Base-by-base conservation (phyloP, 352 stramenopile species). In the Phytophthora palmivora region DNA sequence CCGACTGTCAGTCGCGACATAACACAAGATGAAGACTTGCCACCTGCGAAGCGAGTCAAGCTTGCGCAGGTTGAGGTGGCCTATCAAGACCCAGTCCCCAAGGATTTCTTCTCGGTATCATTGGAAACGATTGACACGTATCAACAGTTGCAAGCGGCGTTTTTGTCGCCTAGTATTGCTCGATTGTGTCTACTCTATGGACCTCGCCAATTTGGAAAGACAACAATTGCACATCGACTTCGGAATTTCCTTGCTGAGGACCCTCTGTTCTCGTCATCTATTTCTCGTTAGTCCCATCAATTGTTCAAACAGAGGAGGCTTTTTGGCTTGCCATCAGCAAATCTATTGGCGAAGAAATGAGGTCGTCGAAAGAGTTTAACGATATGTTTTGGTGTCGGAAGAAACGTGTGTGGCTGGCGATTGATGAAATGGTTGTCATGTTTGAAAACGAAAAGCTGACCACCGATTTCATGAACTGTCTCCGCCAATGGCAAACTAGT, bases 181-280 rank as follows among this genome's bases (percentile, higher is more conserved):
- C n/a, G n/a, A n/a, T 58, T 65, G 37, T 63, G 19, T 33, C 9
- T 67, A n/a, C 22, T 74, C n/a, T 63, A 63, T 32, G 66, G 60
- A 2, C 62, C 62, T 21, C 62, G 47, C 39, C 56, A 67, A 9
- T 71, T 71, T 52, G 62, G 55, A 12, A 57, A 70, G 56, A 68
- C 63, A 38, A 67, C 56, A 4, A 58, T 72, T 33, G 55, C 30
- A 10, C 46, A 58, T 52, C 47, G 56, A 5, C 53, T 72, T 32
- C 6, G 5, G 42, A 16, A 58, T 37, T 67, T 28, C 49, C 41
- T 67, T 53, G 33, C 14, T 30, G 21, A 3, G 21, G 52, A 73
- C 22, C 14, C 38, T 36, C 10, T 22, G 10, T 49, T 28, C 16
- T 34, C 10, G 33, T 26, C 18, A 24, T 55, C 6, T 63, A 21